These are phyloP conservation scores for Malus sylvestris DNA, from an alignment of 306 rosid genomes.

Conservation along the genomic window DNA sequence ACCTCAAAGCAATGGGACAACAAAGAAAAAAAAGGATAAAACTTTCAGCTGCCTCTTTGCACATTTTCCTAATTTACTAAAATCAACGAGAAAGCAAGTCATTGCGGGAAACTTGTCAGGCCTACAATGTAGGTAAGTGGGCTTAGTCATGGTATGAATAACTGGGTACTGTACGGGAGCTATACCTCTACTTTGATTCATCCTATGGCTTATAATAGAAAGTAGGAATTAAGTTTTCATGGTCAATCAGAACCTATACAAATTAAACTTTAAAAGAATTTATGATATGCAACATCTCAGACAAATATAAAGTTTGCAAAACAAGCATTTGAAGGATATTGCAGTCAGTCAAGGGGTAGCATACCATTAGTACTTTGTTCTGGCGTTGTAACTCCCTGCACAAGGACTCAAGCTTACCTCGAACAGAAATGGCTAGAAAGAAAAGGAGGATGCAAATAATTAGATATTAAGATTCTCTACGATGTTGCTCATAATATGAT, in stretches of 20 bases:
- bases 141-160: not conserved
- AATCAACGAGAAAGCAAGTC: not conserved
- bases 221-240: not conserved
- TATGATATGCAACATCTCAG: not conserved
- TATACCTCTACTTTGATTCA: not conserved
- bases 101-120: too few relatives aligned
- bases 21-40: not conserved
- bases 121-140: not conserved
- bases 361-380: conserved; percentile 91
- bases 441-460: conserved; percentile 13
- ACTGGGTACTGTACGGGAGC: not conserved
- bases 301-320: not conserved
- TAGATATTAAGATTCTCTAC: conserved; percentile 7
- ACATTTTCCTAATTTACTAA: not conserved
- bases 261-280: not conserved
- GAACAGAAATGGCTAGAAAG: conserved; percentile 65
- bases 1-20: not conserved
- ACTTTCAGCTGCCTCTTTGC: not conserved
- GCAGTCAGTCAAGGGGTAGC: conserved; percentile 12
- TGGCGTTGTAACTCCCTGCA: conserved; percentile 97
- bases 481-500: not conserved
- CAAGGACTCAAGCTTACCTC: conserved; percentile 90
- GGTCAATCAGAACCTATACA: not conserved
- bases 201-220: not conserved
- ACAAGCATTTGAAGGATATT: conserved; percentile 25